These are phyloP conservation scores for Epicoccum nigrum DNA, from an alignment of 2,329 filamentous ascomycete species.

Conservation along the genomic window DNA sequence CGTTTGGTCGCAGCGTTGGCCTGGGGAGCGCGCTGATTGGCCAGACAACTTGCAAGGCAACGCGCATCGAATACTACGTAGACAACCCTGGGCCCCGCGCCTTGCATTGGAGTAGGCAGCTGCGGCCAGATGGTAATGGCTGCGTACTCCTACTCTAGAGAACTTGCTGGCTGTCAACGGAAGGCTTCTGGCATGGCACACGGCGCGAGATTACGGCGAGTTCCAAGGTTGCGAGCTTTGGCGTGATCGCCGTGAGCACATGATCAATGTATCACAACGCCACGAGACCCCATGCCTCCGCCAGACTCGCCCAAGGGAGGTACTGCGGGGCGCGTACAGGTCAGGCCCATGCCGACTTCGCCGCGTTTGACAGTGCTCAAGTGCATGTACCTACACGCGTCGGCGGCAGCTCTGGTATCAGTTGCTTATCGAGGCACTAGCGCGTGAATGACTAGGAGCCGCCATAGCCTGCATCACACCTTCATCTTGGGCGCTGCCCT, in stretches of 20 bases:
- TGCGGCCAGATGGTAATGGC: slow-evolving; percentile 5
- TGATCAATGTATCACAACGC: slow-evolving; percentile 24
- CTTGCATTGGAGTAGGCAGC: not conserved
- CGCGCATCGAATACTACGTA: slow-evolving; percentile 10
- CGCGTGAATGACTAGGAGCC: slow-evolving; percentile 19
- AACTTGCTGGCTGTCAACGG: slow-evolving; percentile 1
- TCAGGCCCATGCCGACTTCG: slow-evolving; percentile 11
- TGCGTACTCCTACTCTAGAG: slow-evolving; percentile 4
- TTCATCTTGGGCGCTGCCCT: slow-evolving; percentile 19
- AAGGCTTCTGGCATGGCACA: slow-evolving; percentile 22
- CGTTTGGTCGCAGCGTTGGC: slow-evolving; percentile 13
- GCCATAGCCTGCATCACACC: slow-evolving; percentile 17
- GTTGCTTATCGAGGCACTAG: not conserved
- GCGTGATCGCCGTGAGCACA: slow-evolving; percentile 31
- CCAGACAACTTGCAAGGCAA: slow-evolving; percentile 1
- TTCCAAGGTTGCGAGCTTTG: slow-evolving; percentile 39
- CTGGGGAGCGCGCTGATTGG: slow-evolving; percentile 7
- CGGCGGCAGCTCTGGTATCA: slow-evolving; percentile 8
- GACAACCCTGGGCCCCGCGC: slow-evolving; percentile 2
- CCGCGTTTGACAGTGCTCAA: slow-evolving; percentile 4
- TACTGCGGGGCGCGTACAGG: slow-evolving; percentile 6
- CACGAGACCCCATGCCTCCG: slow-evolving; percentile 18
- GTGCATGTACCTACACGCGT: slow-evolving; percentile 17
- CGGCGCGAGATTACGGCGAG: slow-evolving; percentile 27
- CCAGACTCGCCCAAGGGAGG: slow-evolving; percentile 8